phyloP scores from a whole-genome alignment of 2,329 filamentous ascomycete species.

The Aspergillus fumigatus region DNA sequence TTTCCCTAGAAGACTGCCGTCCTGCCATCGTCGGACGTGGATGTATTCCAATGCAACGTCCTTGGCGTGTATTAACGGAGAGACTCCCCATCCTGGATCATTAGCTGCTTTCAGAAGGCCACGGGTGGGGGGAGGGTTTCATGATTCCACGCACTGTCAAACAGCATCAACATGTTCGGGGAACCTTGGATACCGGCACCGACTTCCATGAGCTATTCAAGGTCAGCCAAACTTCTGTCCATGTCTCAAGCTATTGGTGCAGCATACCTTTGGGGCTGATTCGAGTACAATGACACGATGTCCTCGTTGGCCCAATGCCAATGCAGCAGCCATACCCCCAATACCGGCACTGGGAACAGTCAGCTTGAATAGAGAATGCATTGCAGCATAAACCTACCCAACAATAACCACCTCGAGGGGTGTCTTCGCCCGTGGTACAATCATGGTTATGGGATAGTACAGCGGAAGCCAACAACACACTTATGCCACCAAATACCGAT shows the following conservation, averaged over 20 bases:
- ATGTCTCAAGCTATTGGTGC: not conserved
- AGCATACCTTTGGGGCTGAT: constrained; percentile 30
- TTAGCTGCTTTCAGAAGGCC: not conserved
- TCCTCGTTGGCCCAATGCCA: constrained; percentile 30
- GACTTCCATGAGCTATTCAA: constrained; percentile 44
- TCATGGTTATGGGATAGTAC: constrained; percentile 13
- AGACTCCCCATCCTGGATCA: constrained; percentile 30
- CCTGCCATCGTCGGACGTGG: constrained; percentile 33
- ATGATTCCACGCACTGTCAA: constrained; percentile 50
- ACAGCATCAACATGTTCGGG: constrained; percentile 71
- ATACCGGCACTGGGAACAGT: constrained; percentile 28
- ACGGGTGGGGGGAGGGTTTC: too few relatives aligned
- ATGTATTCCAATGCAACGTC: constrained; percentile 33
- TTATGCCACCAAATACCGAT: not conserved
- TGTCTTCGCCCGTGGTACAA: constrained; percentile 19
- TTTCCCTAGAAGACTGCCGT: constrained; percentile 27
- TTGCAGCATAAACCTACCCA: constrained; percentile 22
- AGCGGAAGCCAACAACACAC: not conserved
- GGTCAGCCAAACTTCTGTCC: constrained; percentile 3
- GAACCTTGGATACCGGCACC: constrained; percentile 80
- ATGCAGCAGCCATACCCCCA: constrained; percentile 33
- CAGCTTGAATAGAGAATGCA: constrained; percentile 3
- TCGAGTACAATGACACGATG: constrained; percentile 32
- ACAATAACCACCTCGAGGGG: constrained; percentile 31
- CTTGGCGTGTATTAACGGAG: constrained; percentile 29